Evolutionary conservation across 2,329 filamentous ascomycete genomes (phyloP).

Genomic region (Penicillium brasilianum): DNA sequence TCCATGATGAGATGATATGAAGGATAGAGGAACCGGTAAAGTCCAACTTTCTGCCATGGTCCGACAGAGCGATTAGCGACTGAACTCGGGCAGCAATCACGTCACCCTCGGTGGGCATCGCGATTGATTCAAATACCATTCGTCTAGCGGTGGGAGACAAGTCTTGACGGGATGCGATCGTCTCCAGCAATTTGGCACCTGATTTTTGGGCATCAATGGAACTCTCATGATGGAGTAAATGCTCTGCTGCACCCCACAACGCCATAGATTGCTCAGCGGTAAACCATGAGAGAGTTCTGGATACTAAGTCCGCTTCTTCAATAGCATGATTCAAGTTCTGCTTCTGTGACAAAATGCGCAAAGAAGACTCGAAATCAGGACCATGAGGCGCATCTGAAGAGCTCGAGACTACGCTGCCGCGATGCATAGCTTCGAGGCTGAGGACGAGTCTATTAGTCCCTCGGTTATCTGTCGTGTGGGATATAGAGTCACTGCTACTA

Average conservation of each 20-base stretch:
- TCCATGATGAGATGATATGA: slow-evolving; percentile 46
- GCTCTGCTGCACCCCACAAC: slow-evolving; percentile 47
- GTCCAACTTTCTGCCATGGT: slow-evolving; percentile 50
- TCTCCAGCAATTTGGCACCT: slow-evolving; percentile 44
- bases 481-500: slow-evolving; percentile 37
- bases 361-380: slow-evolving; percentile 46
- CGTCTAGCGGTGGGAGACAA: slow-evolving; percentile 42
- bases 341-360: slow-evolving; percentile 42
- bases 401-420: slow-evolving; percentile 45
- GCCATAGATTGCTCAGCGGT: slow-evolving; percentile 46
- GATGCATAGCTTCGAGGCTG: slow-evolving; percentile 50
- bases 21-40: slow-evolving; percentile 46
- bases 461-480: slow-evolving; percentile 41
- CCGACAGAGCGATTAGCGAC: slow-evolving; percentile 47
- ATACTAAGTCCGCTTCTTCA: slow-evolving; percentile 46
- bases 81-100: slow-evolving; percentile 46
- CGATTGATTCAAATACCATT: slow-evolving; percentile 44
- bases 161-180: slow-evolving; percentile 46
- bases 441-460: slow-evolving; percentile 39
- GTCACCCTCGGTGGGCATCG: slow-evolving; percentile 40
- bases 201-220: slow-evolving; percentile 44
- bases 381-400: slow-evolving; percentile 45
- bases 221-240: slow-evolving; percentile 43
- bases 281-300: slow-evolving; percentile 43
- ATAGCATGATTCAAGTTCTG: slow-evolving; percentile 42